phyloP scores from a whole-genome alignment of 2,329 filamentous ascomycete species.

The Metarhizium robertsii region DNA sequence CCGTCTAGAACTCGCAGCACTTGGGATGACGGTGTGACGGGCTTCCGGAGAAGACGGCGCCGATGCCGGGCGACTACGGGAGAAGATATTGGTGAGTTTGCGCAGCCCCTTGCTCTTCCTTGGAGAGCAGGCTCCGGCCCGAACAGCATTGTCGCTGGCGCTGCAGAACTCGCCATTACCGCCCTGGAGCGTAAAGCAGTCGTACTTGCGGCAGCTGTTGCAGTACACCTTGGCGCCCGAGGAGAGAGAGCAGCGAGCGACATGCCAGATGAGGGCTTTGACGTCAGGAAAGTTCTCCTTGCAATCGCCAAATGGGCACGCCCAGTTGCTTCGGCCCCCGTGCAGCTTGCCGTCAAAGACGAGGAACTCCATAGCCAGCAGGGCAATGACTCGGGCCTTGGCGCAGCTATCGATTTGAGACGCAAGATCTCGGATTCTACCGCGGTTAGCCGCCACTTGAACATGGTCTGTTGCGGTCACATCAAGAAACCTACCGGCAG shows the following conservation, averaged over 20 bases:
- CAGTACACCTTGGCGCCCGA: constrained; percentile 7
- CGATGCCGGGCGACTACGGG: background rate
- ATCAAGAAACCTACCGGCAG: too few species aligned
- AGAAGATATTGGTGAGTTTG: background rate
- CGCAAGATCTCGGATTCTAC: background rate
- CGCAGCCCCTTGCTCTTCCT: background rate
- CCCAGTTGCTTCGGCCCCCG: background rate
- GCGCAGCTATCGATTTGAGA: constrained; percentile 1
- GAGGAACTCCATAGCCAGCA: constrained; percentile 1
- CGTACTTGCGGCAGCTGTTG: constrained; percentile 1
- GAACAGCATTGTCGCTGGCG: background rate
- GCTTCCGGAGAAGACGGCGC: background rate
- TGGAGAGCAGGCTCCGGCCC: background rate
- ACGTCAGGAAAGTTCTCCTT: background rate
- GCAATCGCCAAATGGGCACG: constrained; percentile 1
- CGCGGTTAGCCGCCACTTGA: too few species aligned
- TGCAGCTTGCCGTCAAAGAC: constrained; percentile 1
- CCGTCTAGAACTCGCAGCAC: background rate
- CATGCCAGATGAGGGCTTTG: background rate
- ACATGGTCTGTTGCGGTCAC: too few species aligned
- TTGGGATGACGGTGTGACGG: background rate
- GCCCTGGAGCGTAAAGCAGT: background rate
- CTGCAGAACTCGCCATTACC: background rate
- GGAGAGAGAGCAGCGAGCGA: background rate
- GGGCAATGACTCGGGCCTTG: background rate